These are phyloP conservation scores for Phalaenopsis hybrid DNA, from an alignment of 116 monocot genomes.

Conservation along the genomic window DNA sequence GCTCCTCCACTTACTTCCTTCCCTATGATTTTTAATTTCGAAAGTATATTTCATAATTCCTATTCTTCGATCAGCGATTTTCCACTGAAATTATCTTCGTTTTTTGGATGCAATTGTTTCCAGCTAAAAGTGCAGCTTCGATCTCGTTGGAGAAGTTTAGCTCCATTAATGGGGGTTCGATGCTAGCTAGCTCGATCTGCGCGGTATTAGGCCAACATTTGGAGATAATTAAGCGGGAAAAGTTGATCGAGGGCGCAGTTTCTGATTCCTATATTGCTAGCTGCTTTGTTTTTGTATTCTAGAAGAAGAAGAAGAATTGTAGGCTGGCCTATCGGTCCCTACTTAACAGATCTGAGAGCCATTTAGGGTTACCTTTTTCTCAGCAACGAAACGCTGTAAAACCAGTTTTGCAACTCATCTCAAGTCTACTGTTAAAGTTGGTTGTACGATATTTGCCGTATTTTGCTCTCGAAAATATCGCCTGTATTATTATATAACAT, in stretches of 20 bases:
- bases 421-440: too few species aligned
- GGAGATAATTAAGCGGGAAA: neutral
- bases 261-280: neutral
- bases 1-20: neutral
- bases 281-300: neutral
- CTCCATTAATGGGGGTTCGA: neutral
- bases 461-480: too few species aligned
- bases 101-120: neutral
- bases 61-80: neutral
- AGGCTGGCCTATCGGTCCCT: neutral
- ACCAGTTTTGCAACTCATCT: too few species aligned
- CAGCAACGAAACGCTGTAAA: neutral
- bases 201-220: neutral
- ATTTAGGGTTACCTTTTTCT: neutral
- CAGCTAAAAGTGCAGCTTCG: neutral
- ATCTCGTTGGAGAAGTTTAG: neutral
- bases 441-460: too few species aligned
- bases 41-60: too few species aligned
- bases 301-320: neutral
- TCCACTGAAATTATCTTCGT: neutral
- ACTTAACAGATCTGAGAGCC: neutral
- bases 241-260: neutral
- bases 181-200: too few species aligned
- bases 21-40: neutral
- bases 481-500: too few species aligned